Percentiles rank a stretch among this genome's conserved stretches.
These are phyloP conservation scores for Escallonia rubra DNA, from an alignment of 129 eudicot genomes.

Conservation along the genomic window DNA sequence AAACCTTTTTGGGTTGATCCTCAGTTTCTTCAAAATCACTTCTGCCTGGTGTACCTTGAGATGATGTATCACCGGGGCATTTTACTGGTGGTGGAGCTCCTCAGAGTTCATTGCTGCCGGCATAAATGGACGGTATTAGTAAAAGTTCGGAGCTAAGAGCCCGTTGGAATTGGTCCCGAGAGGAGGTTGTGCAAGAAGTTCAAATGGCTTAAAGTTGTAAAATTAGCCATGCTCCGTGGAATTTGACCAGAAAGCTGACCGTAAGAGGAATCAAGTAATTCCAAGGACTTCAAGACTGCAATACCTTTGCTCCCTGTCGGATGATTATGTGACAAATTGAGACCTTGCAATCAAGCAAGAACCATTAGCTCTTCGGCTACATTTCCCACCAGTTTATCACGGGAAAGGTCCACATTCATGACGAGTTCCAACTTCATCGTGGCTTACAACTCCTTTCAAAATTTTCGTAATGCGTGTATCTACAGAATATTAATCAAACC, in stretches of 20 bases:
- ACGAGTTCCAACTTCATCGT: not conserved
- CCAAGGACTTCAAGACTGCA: slow-evolving; percentile 19
- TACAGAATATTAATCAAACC: too few relatives aligned
- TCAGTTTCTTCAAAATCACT: not conserved
- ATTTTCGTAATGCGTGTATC: not conserved
- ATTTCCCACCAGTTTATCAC: slow-evolving; percentile 10
- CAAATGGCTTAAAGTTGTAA: slow-evolving; percentile 8
- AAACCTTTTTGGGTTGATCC: not conserved
- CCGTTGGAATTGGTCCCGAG: slow-evolving; percentile 21
- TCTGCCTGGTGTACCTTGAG: not conserved
- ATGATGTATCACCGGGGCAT: slow-evolving; percentile 11
- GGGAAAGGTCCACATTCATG: slow-evolving; percentile 7
- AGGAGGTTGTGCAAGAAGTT: slow-evolving; percentile 19
- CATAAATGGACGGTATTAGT: slow-evolving; percentile 6
- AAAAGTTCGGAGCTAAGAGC: slow-evolving; percentile 25
- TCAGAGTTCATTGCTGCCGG: slow-evolving; percentile 16
- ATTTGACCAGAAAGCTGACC: slow-evolving; percentile 24
- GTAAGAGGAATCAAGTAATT: slow-evolving; percentile 22
- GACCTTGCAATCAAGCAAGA: slow-evolving; percentile 2
- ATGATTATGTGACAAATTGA: slow-evolving; percentile 23
- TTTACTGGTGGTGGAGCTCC: slow-evolving; percentile 18
- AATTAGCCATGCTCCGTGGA: slow-evolving; percentile 19
- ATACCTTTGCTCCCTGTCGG: slow-evolving; percentile 18
- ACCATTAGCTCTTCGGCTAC: slow-evolving; percentile 10
- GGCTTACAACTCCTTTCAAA: slow-evolving; percentile 16